Evolutionary conservation across 306 rosid species (phyloP), one percentile per base, ranked within the genome.

Genomic region (Gastrolobium bilobum): DNA sequence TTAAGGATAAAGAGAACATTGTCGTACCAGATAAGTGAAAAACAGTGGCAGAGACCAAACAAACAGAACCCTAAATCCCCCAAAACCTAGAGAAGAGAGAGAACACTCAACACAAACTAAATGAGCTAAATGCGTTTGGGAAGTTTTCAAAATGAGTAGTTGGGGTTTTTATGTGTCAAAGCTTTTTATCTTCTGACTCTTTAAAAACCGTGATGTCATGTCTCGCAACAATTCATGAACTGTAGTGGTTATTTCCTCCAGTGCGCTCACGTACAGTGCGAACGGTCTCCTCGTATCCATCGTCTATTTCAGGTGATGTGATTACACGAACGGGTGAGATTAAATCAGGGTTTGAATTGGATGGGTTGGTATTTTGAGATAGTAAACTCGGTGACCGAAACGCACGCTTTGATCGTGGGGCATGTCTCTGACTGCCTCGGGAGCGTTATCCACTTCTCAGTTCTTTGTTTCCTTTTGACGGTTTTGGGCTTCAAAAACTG

Each of bases 51-150:
- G 30, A 6, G 37, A 38, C 31, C 10, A 9, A 53, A 30, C 39
- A 68, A 62, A 10, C 0, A 6, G 35, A 82, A 82, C 82, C 86
- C 86, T 71, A 71, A 13, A 39, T 4, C 29, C 1, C n/a, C 43
- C 13, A 57, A 3, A 3, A 53, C 14, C 48, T 6, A 35, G 11
- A 33, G 13, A 47, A 50, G 11, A 34, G 31, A 47, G 10, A 30
- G 3, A 1, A 39, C 1, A 11, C 0, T 48, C 7, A 15, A 37
- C 3, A 5, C n/a, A 56, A n/a, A 30, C 57, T 68, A 44, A 34
- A 34, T 34, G 48, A 38, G 73, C 57, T 68, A 44, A 34, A 34
- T 34, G 48, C 26, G 73, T 4, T 6, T 4, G 33, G 10, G 34
- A 34, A 13, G 38, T 10, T 71, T 8, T 8, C 4, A 70, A 4